These are phyloP conservation scores for Sphaerulina vaccinii DNA, from an alignment of 2,329 filamentous ascomycete species.

Conservation along the genomic window DNA sequence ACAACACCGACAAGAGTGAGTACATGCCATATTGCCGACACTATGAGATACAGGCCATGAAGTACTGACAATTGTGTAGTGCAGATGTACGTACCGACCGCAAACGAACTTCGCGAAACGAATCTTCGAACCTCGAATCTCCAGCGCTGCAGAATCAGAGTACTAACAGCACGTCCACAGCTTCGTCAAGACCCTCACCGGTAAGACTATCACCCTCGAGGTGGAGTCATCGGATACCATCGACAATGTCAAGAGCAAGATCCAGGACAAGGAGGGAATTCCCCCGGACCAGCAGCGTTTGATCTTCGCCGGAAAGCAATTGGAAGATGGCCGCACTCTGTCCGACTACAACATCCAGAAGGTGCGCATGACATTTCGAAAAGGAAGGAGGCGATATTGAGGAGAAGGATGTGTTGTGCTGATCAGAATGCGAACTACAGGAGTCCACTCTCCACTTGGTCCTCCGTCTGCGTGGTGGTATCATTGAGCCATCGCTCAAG, in stretches of 20 bases:
- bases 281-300: conserved; percentile 97
- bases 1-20: conserved; percentile 31
- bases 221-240: no score
- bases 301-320: conserved; percentile 99
- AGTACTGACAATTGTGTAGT: conserved; percentile 32
- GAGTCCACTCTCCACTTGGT: conserved; percentile 98
- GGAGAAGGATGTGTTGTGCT: conserved; percentile 13
- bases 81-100: conserved; percentile 35
- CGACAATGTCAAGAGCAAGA: conserved; percentile 99
- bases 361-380: conserved; percentile 54
- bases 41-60: background rate
- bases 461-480: conserved; percentile 97
- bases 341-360: conserved; percentile 99
- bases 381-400: background rate
- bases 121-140: conserved; percentile 3
- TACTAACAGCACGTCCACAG: conserved; percentile 50
- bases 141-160: conserved; percentile 6
- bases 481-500: conserved; percentile 99
- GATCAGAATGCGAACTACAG: conserved; percentile 47
- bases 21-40: background rate
- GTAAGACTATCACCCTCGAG: conserved; percentile 99
- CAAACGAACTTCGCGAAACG: conserved; percentile 20
- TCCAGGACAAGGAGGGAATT: conserved; percentile 99
- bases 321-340: conserved; percentile 95
- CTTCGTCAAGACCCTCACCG: conserved; percentile 99